A percentile compares a stretch with the other conserved stretches of the same genome.
These are phyloP conservation scores for Puya raimondii DNA, from an alignment of 176 grass and related monocot species.

Conservation along the genomic window DNA sequence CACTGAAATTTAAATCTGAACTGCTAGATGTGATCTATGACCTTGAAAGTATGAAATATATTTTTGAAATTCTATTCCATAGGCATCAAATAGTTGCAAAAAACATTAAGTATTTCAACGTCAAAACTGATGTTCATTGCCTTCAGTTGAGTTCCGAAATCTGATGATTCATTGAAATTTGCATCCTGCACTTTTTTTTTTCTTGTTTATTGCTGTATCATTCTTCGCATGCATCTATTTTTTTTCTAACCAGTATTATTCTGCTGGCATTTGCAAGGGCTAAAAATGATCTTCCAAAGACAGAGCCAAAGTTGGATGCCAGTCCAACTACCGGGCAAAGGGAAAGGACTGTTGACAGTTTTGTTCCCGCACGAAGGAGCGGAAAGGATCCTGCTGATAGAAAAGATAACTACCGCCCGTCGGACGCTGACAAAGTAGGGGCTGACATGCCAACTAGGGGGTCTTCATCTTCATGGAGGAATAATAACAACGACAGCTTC, in stretches of 20 bases:
- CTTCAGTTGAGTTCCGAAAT: neutral
- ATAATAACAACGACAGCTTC: slow-evolving; percentile 15
- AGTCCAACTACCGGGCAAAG: slow-evolving; percentile 27
- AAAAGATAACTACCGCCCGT: slow-evolving; percentile 40
- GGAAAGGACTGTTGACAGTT: slow-evolving; percentile 36
- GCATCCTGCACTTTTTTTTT: neutral
- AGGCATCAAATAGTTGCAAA: neutral
- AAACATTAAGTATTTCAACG: neutral
- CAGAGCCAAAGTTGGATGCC: slow-evolving; percentile 49
- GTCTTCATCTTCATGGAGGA: slow-evolving; percentile 27
- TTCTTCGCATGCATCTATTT: slow-evolving; percentile 1
- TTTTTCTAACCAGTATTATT: slow-evolving; percentile 1
- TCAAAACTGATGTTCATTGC: neutral
- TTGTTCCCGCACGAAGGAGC: slow-evolving; percentile 43
- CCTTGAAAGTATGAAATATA: too few species aligned
- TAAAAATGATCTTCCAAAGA: slow-evolving; percentile 60
- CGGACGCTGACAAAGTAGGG: slow-evolving; percentile 16
- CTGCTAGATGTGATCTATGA: too few species aligned
- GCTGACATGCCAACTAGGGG: slow-evolving; percentile 20
- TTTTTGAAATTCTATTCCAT: too few species aligned
- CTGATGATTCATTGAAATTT: neutral
- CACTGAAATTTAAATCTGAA: too few species aligned
- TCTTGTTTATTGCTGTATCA: neutral
- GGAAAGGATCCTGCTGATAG: slow-evolving; percentile 40
- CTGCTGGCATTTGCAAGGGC: slow-evolving; percentile 29